A percentile compares a stretch with the other conserved stretches of the same genome.
Conservation (phyloP, 2,329 filamentous ascomycete species). For the Raffaelea ambrosiae region DNA sequence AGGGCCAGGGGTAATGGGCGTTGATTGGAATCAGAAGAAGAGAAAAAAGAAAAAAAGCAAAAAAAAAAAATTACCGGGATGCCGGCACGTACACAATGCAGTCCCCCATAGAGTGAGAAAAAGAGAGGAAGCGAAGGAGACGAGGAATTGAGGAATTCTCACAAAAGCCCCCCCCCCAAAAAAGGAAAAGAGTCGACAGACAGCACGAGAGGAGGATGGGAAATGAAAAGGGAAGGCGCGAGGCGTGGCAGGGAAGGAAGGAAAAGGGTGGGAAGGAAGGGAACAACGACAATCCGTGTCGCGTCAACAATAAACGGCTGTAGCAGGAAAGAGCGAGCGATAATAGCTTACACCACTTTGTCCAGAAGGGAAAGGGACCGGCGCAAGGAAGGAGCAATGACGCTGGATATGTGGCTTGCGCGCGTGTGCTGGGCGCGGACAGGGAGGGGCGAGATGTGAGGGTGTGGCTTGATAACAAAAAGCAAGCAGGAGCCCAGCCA, state of each 20-base stretch:
- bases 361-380: neutral
- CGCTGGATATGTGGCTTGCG: slow-evolving; percentile 3
- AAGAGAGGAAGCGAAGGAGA: neutral
- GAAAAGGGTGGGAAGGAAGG: slow-evolving; percentile 3
- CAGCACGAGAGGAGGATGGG: neutral
- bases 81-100: slow-evolving; percentile 1
- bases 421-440: neutral
- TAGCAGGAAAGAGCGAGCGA: slow-evolving; percentile 6
- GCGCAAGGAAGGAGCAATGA: neutral
- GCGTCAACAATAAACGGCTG: slow-evolving; percentile 13
- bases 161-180: neutral
- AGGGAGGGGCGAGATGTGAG: neutral
- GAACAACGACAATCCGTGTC: slow-evolving; percentile 11
- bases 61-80: neutral
- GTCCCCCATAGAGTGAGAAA: neutral
- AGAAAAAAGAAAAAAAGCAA: neutral
- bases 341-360: slow-evolving; percentile 5
- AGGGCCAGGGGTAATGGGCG: slow-evolving; percentile 1
- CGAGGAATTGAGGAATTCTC: neutral
- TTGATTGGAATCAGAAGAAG: neutral
- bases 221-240: neutral
- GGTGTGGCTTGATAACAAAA: slow-evolving; percentile 4
- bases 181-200: neutral
- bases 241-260: neutral
- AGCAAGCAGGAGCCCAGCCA: too few species aligned